phyloP scores from a whole-genome alignment of 208 protist genomes.

The Jaenimonas drosophilae region DNA sequence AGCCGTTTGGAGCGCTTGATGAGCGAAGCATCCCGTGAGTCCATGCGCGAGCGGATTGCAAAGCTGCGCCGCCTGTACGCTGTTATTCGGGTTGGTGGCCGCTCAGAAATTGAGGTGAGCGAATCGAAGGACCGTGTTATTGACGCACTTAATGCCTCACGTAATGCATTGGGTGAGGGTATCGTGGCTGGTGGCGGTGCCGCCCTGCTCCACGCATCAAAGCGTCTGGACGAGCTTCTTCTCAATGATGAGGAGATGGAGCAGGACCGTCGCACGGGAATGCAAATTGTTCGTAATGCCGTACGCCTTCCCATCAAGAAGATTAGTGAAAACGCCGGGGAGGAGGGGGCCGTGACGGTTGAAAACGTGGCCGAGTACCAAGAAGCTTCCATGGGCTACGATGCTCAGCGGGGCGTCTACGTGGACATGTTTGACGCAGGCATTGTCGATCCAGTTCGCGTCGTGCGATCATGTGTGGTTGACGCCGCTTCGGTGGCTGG shows the following conservation, averaged over 20 bases:
- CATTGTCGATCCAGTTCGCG: constrained; percentile 99
- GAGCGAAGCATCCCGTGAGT: constrained; percentile 94
- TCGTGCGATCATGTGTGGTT: constrained; percentile 96
- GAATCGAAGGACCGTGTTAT: constrained; percentile 99
- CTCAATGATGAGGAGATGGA: constrained; percentile 75
- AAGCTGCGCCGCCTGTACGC: constrained; percentile 86
- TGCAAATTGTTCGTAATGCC: constrained; percentile 85
- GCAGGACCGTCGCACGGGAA: constrained; percentile 69
- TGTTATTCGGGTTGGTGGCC: constrained; percentile 96
- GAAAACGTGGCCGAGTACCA: constrained; percentile 92
- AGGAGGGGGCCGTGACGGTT: constrained; percentile 96
- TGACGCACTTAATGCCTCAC: constrained; percentile 98
- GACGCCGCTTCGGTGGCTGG: constrained; percentile 96
- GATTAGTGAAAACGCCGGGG: constrained; percentile 98
- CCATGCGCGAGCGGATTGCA: constrained; percentile 91
- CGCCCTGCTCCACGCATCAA: constrained; percentile 94
- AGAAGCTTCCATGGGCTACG: constrained; percentile 91
- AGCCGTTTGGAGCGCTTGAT: constrained; percentile 82
- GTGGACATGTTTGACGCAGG: constrained; percentile 97
- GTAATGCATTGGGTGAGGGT: constrained; percentile 98
- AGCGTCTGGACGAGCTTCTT: constrained; percentile 87
- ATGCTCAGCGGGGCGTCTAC: constrained; percentile 93
- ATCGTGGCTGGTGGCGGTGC: constrained; percentile 98
- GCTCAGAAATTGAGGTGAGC: constrained; percentile 97
- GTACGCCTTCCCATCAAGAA: constrained; percentile 84